Evolutionary conservation across 2,329 filamentous ascomycete genomes (phyloP), one percentile per base, ranked within the genome.

Genomic region (Lithohypha guttulata): DNA sequence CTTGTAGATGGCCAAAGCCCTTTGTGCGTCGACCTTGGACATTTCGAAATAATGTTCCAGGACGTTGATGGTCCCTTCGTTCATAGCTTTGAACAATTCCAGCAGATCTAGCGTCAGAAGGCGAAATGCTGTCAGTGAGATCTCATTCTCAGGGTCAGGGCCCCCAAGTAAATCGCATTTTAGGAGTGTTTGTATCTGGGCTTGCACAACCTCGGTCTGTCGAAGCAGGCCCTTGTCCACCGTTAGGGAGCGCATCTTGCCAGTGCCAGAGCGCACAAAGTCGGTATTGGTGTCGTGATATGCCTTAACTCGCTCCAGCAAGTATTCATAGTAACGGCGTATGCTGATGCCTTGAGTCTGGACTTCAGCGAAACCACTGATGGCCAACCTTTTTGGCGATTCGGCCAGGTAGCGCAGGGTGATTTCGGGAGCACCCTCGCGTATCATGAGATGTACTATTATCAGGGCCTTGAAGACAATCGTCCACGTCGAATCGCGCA

Each of bases 401-500:
- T 82, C 80, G 29, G 87, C 73, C 22, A 98, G 73, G 54, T 84
- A 95, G 45, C 77, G 73, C 49, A 98, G 69, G 2, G 91, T 94
- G 34, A 86, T 82, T 58, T 96, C 85, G 22, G 81, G 78, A 48
- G 87, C 81, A 39, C 91, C 91, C 65, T 98, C 91, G 51, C 91
- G 77, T 58, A 98, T 91, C 91, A 98, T 96, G 45, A 96, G 68
- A 60, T 98, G 91, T 32, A 93, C 78, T 34, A 93, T 91, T 53
- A 96, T 94, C 51, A 98, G 70, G 53, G 85, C 81, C 69, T 98
- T 98, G 78, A 95, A 94, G 49, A 94, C 89, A 42, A 96, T 86
- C n/a, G 91, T 98, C 91, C 91, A 98, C 70, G 91, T 94, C 51
- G 89, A 89, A 60, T 98, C 91, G 58, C 86, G 81, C 50, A 98